Base-by-base conservation (phyloP, 257 asterid species). In the Solanum chiquidenum region DNA sequence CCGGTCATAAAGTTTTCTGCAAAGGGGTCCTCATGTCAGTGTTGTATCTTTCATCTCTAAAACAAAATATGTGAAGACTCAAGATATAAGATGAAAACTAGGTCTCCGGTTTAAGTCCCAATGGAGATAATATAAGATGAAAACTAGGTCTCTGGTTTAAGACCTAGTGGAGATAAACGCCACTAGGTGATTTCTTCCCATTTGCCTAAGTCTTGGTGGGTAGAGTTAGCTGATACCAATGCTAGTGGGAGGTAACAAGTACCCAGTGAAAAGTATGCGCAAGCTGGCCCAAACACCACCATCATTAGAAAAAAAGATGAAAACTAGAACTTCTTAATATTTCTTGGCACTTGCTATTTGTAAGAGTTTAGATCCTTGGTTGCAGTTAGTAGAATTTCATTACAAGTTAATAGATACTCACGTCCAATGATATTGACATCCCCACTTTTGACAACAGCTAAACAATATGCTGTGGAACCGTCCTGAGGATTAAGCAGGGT, bases 1-100 rank as follows among this genome's bases (percentile, higher is more conserved):
- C 98, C 99, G 40, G 95, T 90, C 99, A 96, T 96, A 42, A 96
- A 96, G 86, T 97, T 96, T 91, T 97, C 99, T 97, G 96, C 76
- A 46, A 29, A 90, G 8, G 84, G 84, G 25, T 42, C 8, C 84
- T 77, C 23, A 16, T 77, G 42, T 77, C 21, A 77, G 37, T 77
- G 60, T 76, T 7, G 23, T 42, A n/a, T 77, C 37, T 77, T 77
- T 77, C 25, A 42, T 77, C 83, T 75, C 55, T 23, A 23, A 37
- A 75, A 37, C 34, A 37, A 40, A 66, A 62, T 83, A 44, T 4
- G 37, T 13, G 60, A 79, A 79, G 25, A 27, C 27, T 79, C 38
- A 7, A 79, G n/a, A 77, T 29, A 12, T 77, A 66, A 25, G 33
- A 66, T 66, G 20, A 73, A 73, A 73, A 18, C 16, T 34, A 73